Base-by-base conservation (phyloP, 2,329 filamentous ascomycete species). In the Emergomyces orientalis region DNA sequence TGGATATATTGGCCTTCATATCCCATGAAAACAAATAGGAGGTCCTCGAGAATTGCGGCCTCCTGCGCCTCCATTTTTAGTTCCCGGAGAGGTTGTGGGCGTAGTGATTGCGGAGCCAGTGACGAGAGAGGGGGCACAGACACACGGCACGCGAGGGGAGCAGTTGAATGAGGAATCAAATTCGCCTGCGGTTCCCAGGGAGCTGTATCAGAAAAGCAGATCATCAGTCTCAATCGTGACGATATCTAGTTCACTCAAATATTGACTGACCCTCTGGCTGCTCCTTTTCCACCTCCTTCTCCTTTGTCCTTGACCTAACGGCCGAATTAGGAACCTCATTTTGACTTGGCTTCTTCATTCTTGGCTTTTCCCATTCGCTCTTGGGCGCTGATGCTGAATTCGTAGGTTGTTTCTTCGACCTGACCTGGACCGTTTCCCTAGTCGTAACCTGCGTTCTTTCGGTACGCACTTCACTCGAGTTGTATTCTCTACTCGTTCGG, bases 1-100 rank as follows among this genome's bases (percentile, higher is more conserved):
- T 90, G 89, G 65, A 99, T 89, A 73, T 97, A 97, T 74, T 96
- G 91, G n/a, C 94, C 94, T 76, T 99, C 94, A 67, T 91, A 96
- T 30, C 94, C 94, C 92, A 99, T 97, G 70, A 97, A 95, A 5
- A 96, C 91, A 72, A 93, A 97, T 43, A 97, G 77, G 19, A 99
- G 77, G 70, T 99, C 94, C 69, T 97, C 92, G 52, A 97, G 81
- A 56, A 99, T 88, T 9, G 86, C 89, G 30, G 86, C 85, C 77
- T 99, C 94, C 74, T 99, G 94, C 2, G 84, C 84, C 67, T 95
- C 88, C 34, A 95, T 78, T 0, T 86, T 86, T 64, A 97, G 78
- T 63, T 89, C 85, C 62, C 82, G 80, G 19, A 97, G 80, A 7
- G 87, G 81, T 58, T 79, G 79, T 0, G 89, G 88, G 52, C 90